A percentile compares a stretch with the other conserved stretches of the same genome.
phyloP scores from a whole-genome alignment of 805 yeast genomes.

The Zygosaccharomyces gambellarensis region DNA sequence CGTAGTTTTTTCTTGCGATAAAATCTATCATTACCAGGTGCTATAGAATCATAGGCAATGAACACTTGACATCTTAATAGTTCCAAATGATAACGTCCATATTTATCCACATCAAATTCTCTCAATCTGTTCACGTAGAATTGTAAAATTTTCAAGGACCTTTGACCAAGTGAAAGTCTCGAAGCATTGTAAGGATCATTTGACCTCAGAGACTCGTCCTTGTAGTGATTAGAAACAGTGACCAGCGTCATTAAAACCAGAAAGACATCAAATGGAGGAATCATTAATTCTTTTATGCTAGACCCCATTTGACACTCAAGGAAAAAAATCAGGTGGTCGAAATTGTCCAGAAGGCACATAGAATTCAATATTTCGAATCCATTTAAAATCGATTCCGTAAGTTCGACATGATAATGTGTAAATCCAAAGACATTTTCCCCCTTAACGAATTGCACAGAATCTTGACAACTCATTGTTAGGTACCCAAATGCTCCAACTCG shows the following conservation, averaged over 20 bases:
- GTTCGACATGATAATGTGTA: slow-evolving; percentile 27
- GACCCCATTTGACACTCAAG: slow-evolving; percentile 30
- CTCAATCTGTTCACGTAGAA: slow-evolving; percentile 18
- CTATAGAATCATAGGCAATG: slow-evolving; percentile 20
- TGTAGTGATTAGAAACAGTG: slow-evolving; percentile 32
- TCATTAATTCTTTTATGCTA: slow-evolving; percentile 6
- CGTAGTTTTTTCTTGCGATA: slow-evolving; percentile 10
- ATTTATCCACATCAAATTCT: slow-evolving; percentile 15
- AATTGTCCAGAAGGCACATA: slow-evolving; percentile 31
- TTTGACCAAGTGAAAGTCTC: slow-evolving; percentile 29
- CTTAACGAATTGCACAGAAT: neutral
- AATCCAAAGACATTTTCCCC: slow-evolving; percentile 1
- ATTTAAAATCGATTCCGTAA: slow-evolving; percentile 18
- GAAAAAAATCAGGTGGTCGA: slow-evolving; percentile 36
- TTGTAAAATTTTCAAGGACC: slow-evolving; percentile 34
- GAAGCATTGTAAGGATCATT: slow-evolving; percentile 29
- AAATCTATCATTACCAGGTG: slow-evolving; percentile 7
- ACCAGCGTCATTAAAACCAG: slow-evolving; percentile 37
- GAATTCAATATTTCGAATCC: slow-evolving; percentile 31
- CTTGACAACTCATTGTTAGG: neutral
- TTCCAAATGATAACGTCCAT: slow-evolving; percentile 19
- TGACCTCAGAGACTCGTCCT: slow-evolving; percentile 21
- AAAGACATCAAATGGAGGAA: slow-evolving; percentile 36
- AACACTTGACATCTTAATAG: slow-evolving; percentile 32
- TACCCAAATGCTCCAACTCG: too few relatives aligned